phyloP scores from a whole-genome alignment of 768 basidiomycete species.

The Amanita brunnescens region DNA sequence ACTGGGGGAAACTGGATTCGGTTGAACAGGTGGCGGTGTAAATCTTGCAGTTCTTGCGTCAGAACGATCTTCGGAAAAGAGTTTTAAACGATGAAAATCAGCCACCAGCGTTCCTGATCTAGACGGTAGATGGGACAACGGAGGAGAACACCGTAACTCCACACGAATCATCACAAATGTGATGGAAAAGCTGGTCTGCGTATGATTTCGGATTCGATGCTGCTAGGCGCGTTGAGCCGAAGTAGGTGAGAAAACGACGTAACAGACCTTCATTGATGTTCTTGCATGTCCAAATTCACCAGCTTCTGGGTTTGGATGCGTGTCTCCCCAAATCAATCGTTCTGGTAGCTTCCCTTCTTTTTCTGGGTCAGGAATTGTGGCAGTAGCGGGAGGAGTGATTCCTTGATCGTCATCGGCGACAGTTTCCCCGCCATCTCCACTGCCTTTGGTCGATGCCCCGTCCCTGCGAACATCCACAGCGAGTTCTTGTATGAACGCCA shows the following conservation, averaged over 20 bases:
- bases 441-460: background rate
- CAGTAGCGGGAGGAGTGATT: conserved; percentile 32
- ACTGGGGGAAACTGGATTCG: conserved; percentile 6
- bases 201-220: conserved; percentile 3
- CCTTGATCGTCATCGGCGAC: conserved; percentile 18
- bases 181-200: conserved; percentile 23
- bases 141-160: conserved; percentile 61
- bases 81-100: conserved; percentile 46
- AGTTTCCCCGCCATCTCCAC: background rate
- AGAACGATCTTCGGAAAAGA: conserved; percentile 25
- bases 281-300: conserved; percentile 11
- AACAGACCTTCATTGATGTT: background rate
- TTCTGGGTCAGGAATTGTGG: conserved; percentile 17
- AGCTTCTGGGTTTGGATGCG: conserved; percentile 42
- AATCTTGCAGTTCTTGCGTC: conserved; percentile 11
- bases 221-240: background rate
- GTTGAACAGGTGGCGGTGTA: conserved; percentile 9
- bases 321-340: conserved; percentile 47
- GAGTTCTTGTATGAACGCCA: conserved; percentile 43
- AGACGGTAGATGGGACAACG: conserved; percentile 24
- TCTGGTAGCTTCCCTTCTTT: conserved; percentile 36
- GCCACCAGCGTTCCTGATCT: conserved; percentile 66
- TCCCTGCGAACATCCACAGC: background rate
- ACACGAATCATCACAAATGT: conserved; percentile 51
- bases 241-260: background rate